Base-by-base conservation (phyloP, 208 protist genomes). In the Zelonia costaricensis region DNA sequence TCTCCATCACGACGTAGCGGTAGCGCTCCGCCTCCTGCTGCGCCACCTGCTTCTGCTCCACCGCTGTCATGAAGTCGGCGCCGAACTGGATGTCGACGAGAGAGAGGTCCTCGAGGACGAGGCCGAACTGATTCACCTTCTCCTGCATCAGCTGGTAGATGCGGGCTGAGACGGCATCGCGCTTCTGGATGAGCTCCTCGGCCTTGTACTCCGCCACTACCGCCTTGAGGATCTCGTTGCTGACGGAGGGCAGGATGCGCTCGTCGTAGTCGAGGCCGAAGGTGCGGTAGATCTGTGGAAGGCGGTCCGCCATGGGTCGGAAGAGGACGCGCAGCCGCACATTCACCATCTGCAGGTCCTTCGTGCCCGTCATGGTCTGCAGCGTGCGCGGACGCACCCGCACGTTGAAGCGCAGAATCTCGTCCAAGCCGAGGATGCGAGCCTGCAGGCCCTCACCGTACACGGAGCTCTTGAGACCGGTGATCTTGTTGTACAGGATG, bases 121-220 rank as follows among this genome's bases (percentile, higher is more conserved):
- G 88, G 67, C 98, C 82, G 71, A 99, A 99, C 63, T 99, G 98
- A 36, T 86, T 76, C 4, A 98, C 96, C 65, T 98, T 98, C 61
- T 98, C 80, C 56, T 88, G 84, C 69, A 99, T 97, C 62, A 94
- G 80, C 57, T 96, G 81, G 57, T 86, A 95, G 45, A 99, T 96
- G 43, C 94, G 84, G 2, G 86, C 78, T 5, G 85, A 96, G 30
- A 98, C 95, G 48, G 80, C 75, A 63, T 99, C 97, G 57, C 97
- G 95, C 82, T 99, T 98, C 55, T 98, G 98, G 71, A 99, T 98
- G 4, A 99, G 90, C 86, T 99, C 98, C 46, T 98, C 92, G 1
- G 98, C 98, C 82, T 99, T 99, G 80, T 99, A 99, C 83, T 98
- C 97, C 3, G 98, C 98, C 55, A 97, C 86, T n/a, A 96, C 91